Evolutionary conservation across 1,284 basidiomycete species (phyloP), one percentile per base, ranked within the genome.

Genomic region (Phylloboletellus chloephorus): DNA sequence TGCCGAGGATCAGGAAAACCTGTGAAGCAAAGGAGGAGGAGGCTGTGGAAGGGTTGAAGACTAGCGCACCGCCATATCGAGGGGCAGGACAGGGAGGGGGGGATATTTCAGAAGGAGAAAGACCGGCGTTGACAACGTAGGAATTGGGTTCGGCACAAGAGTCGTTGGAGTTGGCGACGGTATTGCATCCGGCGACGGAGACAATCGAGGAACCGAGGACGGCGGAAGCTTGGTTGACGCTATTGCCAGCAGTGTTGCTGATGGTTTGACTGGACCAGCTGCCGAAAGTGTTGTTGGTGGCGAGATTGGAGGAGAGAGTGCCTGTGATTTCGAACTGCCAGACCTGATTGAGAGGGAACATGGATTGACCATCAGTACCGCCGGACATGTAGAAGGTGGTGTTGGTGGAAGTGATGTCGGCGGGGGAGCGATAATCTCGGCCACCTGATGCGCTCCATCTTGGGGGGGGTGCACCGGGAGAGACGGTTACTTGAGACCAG

Each of bases 371-470:
- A 47, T 82, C 67, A 28, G 68, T 72, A 7, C 86, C 85, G 19
- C 85, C 86, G 8, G 73, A 70, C 49, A 87, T 66, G 61, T 74
- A 83, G 51, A 85, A 76, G 0, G 80, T 76, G 52, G 80, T 84
- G 52, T 80, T 80, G 22, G 73, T 64, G 13, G 72, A 52, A 13
- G 64, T 44, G 28, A 63, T 62, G 58, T 76, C 72, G 22, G 68
- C 51, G 4, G 60, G 25, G 6, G 68, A 66, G 20, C 72, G 71
- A 32, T 67, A 58, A 48, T 88, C 86, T 37, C 77, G 78, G 3
- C 85, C 85, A 34, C 86, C 85, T 17, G 74, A 73, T 3, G 84
- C 78, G 39, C 77, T 78, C 71, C 74, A 85, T 16, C 83, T 71
- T 41, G 78, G 57, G 20, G 76, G 68, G 35, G 83, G 84, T 10